A percentile compares a stretch with the other conserved stretches of the same genome.
phyloP scores from a whole-genome alignment of 208 protist species.

The Vickermania spadyakhi region DNA sequence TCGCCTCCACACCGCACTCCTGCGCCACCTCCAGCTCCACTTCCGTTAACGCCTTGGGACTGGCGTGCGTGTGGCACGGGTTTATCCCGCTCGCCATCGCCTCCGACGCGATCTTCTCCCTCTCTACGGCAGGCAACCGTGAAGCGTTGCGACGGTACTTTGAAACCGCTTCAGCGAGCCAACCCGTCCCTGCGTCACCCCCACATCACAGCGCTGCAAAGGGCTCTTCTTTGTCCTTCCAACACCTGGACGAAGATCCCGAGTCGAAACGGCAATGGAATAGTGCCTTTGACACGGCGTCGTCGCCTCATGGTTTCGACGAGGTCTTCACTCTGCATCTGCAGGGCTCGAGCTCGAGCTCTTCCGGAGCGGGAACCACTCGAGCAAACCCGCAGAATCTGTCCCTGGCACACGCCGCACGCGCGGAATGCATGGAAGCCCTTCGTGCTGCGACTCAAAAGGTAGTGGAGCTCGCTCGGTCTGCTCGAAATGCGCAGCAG shows the following conservation, averaged over 20 bases:
- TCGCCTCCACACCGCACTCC: not conserved
- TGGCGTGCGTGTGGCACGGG: constrained; percentile 17
- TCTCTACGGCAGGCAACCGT: constrained; percentile 23
- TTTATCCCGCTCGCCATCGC: constrained; percentile 66
- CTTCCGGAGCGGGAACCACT: not conserved
- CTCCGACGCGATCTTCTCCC: constrained; percentile 24
- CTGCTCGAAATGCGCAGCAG: not conserved
- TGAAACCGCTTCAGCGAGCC: no score
- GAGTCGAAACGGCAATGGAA: no score
- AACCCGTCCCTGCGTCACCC: no score
- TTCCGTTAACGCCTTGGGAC: not conserved
- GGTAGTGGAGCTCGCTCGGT: constrained; percentile 19
- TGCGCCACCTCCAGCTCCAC: not conserved
- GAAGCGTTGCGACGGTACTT: constrained; percentile 37
- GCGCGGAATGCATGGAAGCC: constrained; percentile 32
- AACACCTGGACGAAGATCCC: no score
- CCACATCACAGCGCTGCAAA: no score
- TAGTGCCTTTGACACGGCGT: no score
- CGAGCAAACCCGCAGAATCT: not conserved
- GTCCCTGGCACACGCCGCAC: constrained; percentile 13
- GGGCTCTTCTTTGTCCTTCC: no score
- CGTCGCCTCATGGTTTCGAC: no score
- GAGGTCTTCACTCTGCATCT: not conserved
- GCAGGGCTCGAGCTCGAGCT: not conserved
- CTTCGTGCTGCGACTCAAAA: constrained; percentile 28